Evolutionary conservation across 108 stramenopile species (phyloP).

Genomic region (Fragilaria crotonensis): DNA sequence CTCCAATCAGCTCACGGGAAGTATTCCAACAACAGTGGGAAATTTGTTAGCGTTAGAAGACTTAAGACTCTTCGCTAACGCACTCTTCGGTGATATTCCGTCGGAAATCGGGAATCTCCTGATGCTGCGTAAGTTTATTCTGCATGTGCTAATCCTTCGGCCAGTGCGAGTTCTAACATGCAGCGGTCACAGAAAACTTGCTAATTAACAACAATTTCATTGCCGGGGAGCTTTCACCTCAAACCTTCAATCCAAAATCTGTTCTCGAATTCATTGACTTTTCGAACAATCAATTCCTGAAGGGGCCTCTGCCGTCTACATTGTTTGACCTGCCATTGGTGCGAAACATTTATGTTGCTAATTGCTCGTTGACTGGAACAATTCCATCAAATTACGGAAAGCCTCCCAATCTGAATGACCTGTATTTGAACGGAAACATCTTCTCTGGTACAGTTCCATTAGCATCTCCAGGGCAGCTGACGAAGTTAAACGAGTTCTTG

Average conservation of each 20-base stretch:
- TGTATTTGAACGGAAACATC: conserved; percentile 40
- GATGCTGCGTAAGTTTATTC: too few species aligned
- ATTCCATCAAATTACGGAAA: conserved; percentile 15
- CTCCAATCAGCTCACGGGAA: conserved; percentile 27
- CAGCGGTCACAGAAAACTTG: conserved; percentile 1
- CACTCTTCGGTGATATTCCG: too few species aligned
- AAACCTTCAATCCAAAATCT: conserved; percentile 13
- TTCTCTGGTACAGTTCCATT: conserved; percentile 39
- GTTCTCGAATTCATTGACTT: conserved; percentile 24
- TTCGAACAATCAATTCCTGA: conserved; percentile 17
- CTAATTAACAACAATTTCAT: conserved; percentile 33
- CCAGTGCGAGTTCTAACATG: too few species aligned
- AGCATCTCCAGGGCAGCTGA: conserved; percentile 18
- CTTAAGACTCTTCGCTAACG: too few species aligned
- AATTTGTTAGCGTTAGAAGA: conserved; percentile 6
- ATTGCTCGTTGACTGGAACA: conserved; percentile 15
- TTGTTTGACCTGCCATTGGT: neutral
- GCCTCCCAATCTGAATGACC: conserved; percentile 21
- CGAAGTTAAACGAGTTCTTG: neutral
- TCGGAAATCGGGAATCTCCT: too few species aligned
- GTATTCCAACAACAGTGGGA: conserved; percentile 22
- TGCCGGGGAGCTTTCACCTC: conserved; percentile 26
- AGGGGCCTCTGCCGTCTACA: conserved; percentile 29
- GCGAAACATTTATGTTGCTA: conserved; percentile 18
- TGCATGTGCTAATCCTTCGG: too few species aligned